These are phyloP conservation scores for Leccinum fuscescens DNA, from an alignment of 1,284 basidiomycete species.

Conservation along the genomic window DNA sequence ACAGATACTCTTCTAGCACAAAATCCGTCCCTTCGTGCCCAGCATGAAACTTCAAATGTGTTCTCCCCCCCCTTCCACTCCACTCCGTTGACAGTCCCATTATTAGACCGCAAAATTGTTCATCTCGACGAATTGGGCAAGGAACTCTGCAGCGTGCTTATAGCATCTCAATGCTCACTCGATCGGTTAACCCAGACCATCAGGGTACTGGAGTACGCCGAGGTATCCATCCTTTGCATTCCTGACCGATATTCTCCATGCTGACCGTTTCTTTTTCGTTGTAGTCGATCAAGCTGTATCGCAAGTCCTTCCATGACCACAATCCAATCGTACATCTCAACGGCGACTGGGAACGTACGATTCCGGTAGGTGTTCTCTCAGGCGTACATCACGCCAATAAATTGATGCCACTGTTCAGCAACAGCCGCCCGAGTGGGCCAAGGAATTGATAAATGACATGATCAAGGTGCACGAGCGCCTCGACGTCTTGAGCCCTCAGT, in stretches of 20 bases:
- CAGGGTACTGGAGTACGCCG: constrained; percentile 58
- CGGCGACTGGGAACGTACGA: constrained; percentile 37
- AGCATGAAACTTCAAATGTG: too few relatives aligned
- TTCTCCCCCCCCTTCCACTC: too few relatives aligned
- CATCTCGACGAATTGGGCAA: too few relatives aligned
- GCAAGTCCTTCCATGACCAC: constrained; percentile 71
- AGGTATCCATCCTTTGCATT: constrained; percentile 50
- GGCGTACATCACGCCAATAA: not conserved
- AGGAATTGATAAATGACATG: constrained; percentile 68
- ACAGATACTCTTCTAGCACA: too few relatives aligned
- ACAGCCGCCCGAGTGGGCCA: constrained; percentile 76
- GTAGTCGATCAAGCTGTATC: constrained; percentile 70
- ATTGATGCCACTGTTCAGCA: constrained; percentile 25
- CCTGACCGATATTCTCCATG: not conserved
- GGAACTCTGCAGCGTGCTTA: too few relatives aligned
- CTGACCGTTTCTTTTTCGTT: constrained; percentile 14
- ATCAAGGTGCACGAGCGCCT: constrained; percentile 70
- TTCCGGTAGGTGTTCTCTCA: constrained; percentile 28
- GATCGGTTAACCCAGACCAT: too few relatives aligned
- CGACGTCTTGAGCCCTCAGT: constrained; percentile 71
- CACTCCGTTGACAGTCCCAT: too few relatives aligned
- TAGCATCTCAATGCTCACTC: too few relatives aligned
- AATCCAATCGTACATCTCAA: constrained; percentile 61
- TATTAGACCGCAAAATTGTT: too few relatives aligned
- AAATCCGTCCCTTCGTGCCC: too few relatives aligned